phyloP scores from a whole-genome alignment of 495 filamentous ascomycete species.

The Trichoderma erinaceum region DNA sequence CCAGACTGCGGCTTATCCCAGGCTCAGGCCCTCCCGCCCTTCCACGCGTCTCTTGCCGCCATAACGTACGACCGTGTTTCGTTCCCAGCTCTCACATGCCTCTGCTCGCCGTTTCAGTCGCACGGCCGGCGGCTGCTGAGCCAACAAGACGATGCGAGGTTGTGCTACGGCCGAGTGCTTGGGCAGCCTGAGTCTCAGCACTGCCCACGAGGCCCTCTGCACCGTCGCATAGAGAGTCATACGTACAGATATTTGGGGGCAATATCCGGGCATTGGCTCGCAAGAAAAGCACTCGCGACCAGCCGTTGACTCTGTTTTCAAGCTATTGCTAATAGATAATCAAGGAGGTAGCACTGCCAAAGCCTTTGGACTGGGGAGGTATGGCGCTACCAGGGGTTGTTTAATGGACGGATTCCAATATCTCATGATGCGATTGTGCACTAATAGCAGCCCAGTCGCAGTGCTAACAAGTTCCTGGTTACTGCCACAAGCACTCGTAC shows the following conservation, averaged over 20 bases:
- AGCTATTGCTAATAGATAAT: background rate
- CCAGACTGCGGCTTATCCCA: background rate
- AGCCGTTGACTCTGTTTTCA: background rate
- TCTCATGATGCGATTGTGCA: background rate
- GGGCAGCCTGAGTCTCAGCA: conserved; percentile 2
- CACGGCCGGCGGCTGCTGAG: conserved; percentile 8
- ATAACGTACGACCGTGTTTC: background rate
- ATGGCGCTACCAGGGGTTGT: background rate
- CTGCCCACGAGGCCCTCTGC: conserved; percentile 4
- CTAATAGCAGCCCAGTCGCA: background rate
- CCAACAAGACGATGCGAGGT: conserved; percentile 1
- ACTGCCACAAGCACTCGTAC: background rate
- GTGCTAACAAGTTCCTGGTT: background rate
- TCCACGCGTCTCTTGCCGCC: too few species aligned
- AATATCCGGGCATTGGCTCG: background rate
- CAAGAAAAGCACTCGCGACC: background rate
- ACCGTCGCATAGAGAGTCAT: background rate
- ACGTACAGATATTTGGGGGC: background rate
- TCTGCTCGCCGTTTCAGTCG: conserved; percentile 3
- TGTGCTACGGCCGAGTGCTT: background rate
- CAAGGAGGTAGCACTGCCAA: too few species aligned
- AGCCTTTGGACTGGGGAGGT: background rate
- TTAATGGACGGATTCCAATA: background rate
- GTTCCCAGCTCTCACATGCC: background rate
- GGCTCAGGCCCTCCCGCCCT: too few species aligned